Base-by-base conservation (phyloP, 192 early-diverging fungal species). In the Backusella luteola region DNA sequence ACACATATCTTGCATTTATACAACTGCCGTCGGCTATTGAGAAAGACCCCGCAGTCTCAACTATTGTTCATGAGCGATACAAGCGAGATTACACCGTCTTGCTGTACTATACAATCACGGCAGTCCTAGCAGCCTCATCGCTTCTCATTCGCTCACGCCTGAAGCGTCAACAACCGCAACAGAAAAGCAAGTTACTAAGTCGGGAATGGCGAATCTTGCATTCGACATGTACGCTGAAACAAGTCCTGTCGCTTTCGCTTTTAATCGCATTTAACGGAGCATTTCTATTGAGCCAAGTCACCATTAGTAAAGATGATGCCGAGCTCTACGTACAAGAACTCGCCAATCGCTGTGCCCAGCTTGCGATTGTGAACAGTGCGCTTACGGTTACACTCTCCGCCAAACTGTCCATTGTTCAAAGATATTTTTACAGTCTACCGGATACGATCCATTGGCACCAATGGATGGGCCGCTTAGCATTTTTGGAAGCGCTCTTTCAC, bases 371-470 rank as follows among this genome's bases (percentile, higher is more conserved):
- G 6, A 52, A 78, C 39, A 42, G 73, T 36, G 49, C 77, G 4
- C 14, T 78, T 8, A 29, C 72, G 8, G 66, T 78, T 21, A 66
- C 19, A 19, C 67, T 78, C 15, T 78, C 77, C 6, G 77, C 71
- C 52, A 34, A 72, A 7, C 38, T 39, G n/a, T 78, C 72, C 4
- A 11, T 74, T 4, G 4, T 78, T 4, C 73, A 72, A 36, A 32
- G 49, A 15, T n/a, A 19, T 0, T 66, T 77, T 34, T 56, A 38
- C 32, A 21, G 39, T 14, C 14, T 67, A 5, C 32, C 32, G 0
- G 9, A 29, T 3, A 73, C 77, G 6, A 9, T 78, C 1, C 32
- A 15, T 0, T 78, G 77, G 77, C 77, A 78, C 34, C 21, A 36
- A 29, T 78, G 77, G 77, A 69, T 78, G 41, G 77, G 42, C 1